Evolutionary conservation across 2,329 filamentous ascomycete genomes (phyloP).

Genomic region (Claviceps sp.): DNA sequence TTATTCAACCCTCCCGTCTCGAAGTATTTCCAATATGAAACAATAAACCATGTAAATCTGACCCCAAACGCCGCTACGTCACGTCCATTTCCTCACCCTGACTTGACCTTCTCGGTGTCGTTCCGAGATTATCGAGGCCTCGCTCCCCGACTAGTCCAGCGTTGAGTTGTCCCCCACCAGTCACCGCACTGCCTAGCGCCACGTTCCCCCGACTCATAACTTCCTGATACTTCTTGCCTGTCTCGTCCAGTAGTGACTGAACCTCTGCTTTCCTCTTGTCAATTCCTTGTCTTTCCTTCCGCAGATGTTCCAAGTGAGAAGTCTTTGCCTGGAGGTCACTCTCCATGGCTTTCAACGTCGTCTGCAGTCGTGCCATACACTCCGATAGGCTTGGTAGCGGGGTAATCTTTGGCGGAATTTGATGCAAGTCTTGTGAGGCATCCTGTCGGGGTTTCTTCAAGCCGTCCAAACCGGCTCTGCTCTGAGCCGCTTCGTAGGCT

Average conservation of each 20-base stretch:
- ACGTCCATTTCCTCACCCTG: slow-evolving; percentile 11
- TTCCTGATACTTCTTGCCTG: slow-evolving; percentile 50
- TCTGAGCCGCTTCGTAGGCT: slow-evolving; percentile 80
- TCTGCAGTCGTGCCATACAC: slow-evolving; percentile 50
- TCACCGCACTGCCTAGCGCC: slow-evolving; percentile 1
- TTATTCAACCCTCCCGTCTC: too few species aligned
- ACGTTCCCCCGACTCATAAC: slow-evolving; percentile 22
- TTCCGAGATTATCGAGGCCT: slow-evolving; percentile 23
- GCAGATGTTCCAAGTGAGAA: slow-evolving; percentile 50
- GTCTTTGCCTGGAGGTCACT: slow-evolving; percentile 45
- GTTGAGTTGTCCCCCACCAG: background rate
- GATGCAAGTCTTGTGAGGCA: slow-evolving; percentile 27
- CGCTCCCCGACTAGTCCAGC: slow-evolving; percentile 18
- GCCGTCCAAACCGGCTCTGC: slow-evolving; percentile 72
- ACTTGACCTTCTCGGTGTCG: slow-evolving; percentile 15
- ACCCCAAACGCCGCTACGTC: slow-evolving; percentile 1
- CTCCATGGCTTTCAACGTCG: slow-evolving; percentile 50
- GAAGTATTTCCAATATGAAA: background rate
- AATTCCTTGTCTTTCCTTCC: slow-evolving; percentile 56
- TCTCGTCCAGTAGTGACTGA: slow-evolving; percentile 67
- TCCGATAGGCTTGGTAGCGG: slow-evolving; percentile 62
- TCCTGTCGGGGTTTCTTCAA: slow-evolving; percentile 31
- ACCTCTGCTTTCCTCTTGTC: slow-evolving; percentile 61
- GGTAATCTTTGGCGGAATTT: slow-evolving; percentile 59
- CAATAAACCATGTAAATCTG: background rate